Percentiles rank a stretch among this genome's conserved stretches.
Evolutionary conservation across 2,329 filamentous ascomycete species (phyloP).

Genomic region (Microcyclosporella mali): DNA sequence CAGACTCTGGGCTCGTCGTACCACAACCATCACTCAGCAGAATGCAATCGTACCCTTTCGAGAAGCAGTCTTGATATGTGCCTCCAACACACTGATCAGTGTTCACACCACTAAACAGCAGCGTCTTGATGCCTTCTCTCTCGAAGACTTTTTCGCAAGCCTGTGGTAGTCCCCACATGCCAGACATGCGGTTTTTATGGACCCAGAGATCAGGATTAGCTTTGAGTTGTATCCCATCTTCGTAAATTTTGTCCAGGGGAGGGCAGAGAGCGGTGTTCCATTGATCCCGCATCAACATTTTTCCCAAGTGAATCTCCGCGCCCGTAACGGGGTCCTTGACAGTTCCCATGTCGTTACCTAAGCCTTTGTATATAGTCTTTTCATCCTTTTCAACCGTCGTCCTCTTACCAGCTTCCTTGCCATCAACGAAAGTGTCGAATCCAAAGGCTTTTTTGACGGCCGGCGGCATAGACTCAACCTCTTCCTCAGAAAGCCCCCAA

Average conservation of each 20-base stretch:
- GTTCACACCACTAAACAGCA: slow-evolving; percentile 55
- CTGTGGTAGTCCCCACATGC: slow-evolving; percentile 46
- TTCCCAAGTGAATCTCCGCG: slow-evolving; percentile 35
- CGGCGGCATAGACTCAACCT: slow-evolving; percentile 48
- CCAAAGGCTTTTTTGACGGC: slow-evolving; percentile 46
- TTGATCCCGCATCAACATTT: slow-evolving; percentile 46
- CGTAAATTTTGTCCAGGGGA: slow-evolving; percentile 38
- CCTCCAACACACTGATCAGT: slow-evolving; percentile 57
- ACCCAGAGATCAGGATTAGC: slow-evolving; percentile 44
- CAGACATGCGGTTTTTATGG: slow-evolving; percentile 55
- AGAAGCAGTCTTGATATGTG: slow-evolving; percentile 51
- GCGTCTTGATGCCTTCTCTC: slow-evolving; percentile 39
- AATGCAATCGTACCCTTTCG: slow-evolving; percentile 50
- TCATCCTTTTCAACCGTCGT: slow-evolving; percentile 10
- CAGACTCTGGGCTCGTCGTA: slow-evolving; percentile 42
- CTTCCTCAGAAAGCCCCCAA: slow-evolving; percentile 52
- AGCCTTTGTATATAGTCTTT: slow-evolving; percentile 26
- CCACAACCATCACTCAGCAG: slow-evolving; percentile 51
- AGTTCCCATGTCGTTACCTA: slow-evolving; percentile 28
- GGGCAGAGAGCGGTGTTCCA: slow-evolving; percentile 53
- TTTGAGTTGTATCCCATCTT: slow-evolving; percentile 23
- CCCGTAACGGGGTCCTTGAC: slow-evolving; percentile 37
- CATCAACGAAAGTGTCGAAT: background rate
- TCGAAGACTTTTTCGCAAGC: slow-evolving; percentile 41
- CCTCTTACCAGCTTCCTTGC: background rate